Conservation (phyloP, 225 moss, liverwort and hornwort genomes). For the Bryum argenteum region DNA sequence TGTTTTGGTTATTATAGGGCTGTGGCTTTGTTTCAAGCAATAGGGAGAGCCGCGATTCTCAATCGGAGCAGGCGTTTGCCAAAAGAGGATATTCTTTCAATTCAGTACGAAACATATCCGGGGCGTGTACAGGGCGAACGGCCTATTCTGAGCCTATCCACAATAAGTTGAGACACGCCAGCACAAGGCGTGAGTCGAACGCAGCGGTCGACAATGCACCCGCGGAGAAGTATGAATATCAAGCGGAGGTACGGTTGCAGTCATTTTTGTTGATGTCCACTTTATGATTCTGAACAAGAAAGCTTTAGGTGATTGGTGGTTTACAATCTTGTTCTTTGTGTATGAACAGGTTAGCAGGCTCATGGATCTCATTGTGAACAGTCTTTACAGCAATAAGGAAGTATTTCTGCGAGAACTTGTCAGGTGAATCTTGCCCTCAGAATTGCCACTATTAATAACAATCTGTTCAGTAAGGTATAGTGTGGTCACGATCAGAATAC, state of each 20-base stretch:
- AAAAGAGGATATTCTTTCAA: conserved; percentile 23
- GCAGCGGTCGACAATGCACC: conserved; percentile 35
- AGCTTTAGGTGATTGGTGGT: neutral
- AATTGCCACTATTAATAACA: conserved; percentile 11
- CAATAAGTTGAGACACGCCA: conserved; percentile 37
- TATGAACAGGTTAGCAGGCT: conserved; percentile 81
- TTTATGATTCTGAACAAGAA: neutral
- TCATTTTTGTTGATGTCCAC: neutral
- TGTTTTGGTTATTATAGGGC: conserved; percentile 28
- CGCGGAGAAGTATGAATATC: conserved; percentile 69
- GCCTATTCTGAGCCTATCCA: conserved; percentile 7
- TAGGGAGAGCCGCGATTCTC: conserved; percentile 11
- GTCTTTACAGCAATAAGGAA: conserved; percentile 97
- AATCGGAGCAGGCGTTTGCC: conserved; percentile 11
- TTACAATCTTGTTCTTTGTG: conserved; percentile 19
- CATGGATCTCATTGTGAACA: conserved; percentile 92
- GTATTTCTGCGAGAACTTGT: conserved; percentile 91
- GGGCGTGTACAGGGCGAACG: conserved; percentile 27
- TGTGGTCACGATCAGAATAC: neutral
- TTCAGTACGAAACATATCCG: conserved; percentile 33
- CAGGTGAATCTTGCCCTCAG: conserved; percentile 47
- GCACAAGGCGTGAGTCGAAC: conserved; percentile 44
- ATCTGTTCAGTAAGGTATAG: neutral
- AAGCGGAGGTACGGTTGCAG: conserved; percentile 57
- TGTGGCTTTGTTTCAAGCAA: neutral